Evolutionary conservation across 2,329 filamentous ascomycete species (phyloP), one percentile per base, ranked within the genome.

Genomic region (Xylariaceae sp.): DNA sequence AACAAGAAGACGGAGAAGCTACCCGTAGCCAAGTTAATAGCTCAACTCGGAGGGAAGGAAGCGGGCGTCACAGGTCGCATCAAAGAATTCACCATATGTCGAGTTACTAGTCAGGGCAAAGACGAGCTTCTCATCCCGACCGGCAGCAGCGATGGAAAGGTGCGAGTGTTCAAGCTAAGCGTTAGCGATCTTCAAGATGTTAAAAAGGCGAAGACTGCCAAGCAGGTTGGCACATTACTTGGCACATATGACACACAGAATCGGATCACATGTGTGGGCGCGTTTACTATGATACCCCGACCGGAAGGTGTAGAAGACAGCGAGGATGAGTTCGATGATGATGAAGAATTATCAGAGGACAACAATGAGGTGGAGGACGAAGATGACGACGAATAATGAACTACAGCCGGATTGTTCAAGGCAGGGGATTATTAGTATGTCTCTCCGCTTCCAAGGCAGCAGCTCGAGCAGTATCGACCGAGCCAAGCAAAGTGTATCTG

Each of bases 251-350:
- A 91, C 66, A 95, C 91, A 19, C 83, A 85, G 37, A 91, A 92
- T 64, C 76, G 93, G 45, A 90, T 97, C 55, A 97, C 91, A 29
- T 97, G 93, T 64, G 63, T 97, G 59, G 83, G 82, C 57, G 85
- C 85, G 19, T 97, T 95, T 70, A 72, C 88, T 52, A 94, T 97
- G 88, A 78, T 87, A 65, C 77, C 82, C 56, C 72, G 76, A 37
- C 77, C 80, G 14, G 80, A 82, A 33, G 77, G 76, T 19, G 71
- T 74, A 36, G 81, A 81, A 56, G 80, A 79, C 16, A 79, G 74
- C 58, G 80, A 80, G 22, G 59, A 63, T 33, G 62, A 64, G 25
- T 50, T 49, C 14, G 45, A 52, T 7, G 43, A 55, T n/a, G 46
- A 40, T 6, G 34, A 48, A 4, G 52, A 57, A 10, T 53, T 52